Conservation (phyloP, 208 protist genomes). For the Leptomonas seymouri region DNA sequence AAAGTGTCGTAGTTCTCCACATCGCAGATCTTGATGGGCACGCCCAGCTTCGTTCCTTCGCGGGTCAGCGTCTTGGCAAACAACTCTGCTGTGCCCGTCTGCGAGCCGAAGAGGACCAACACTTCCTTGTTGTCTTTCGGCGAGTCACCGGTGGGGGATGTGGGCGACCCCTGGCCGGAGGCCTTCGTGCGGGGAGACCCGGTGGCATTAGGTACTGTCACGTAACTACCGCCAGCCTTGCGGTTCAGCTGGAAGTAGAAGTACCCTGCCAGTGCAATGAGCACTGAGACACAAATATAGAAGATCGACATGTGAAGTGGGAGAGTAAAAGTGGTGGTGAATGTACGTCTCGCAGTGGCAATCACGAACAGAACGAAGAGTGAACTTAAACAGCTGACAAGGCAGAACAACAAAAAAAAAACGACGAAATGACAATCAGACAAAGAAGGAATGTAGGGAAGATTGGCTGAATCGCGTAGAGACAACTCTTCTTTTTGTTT, state of each 20-base stretch:
- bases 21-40: conserved; percentile 61
- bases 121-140: conserved; percentile 49
- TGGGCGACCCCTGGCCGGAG: background rate
- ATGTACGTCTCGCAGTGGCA: background rate
- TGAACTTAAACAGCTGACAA: background rate
- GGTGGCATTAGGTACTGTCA: background rate
- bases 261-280: conserved; percentile 52
- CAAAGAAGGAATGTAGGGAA: too few species aligned
- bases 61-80: conserved; percentile 87
- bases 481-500: conserved; percentile 1
- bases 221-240: conserved; percentile 9
- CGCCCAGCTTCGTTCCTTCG: conserved; percentile 67
- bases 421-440: too few species aligned
- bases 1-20: conserved; percentile 68
- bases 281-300: conserved; percentile 38
- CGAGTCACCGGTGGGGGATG: background rate
- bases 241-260: conserved; percentile 49
- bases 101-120: conserved; percentile 83
- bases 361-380: background rate
- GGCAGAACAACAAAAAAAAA: conserved; percentile 8
- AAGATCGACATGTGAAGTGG: conserved; percentile 27
- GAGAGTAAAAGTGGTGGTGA: conserved; percentile 1
- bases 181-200: background rate
- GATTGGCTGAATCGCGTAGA: too few species aligned
- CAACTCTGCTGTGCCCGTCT: conserved; percentile 91